Conservation (phyloP, 495 filamentous ascomycete genomes). For the Lepraria neglecta region DNA sequence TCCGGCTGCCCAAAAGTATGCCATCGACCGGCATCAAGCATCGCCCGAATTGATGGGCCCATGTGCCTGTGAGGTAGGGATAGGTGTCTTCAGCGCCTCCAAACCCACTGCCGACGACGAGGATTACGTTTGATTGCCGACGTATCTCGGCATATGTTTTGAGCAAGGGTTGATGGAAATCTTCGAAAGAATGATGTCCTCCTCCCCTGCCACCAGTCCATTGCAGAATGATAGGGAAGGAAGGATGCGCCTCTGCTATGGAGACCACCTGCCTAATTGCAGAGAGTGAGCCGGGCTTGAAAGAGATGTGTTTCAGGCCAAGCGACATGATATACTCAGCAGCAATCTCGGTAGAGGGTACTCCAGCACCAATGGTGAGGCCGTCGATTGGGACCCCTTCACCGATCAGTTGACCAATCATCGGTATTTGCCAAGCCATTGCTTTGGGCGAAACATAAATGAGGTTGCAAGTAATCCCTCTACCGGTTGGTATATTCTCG, state of each 20-base stretch:
- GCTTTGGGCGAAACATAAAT: slow-evolving; percentile 39
- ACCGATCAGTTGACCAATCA: slow-evolving; percentile 31
- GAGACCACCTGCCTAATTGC: slow-evolving; percentile 44
- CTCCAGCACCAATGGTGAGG: slow-evolving; percentile 44
- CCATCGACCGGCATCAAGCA: slow-evolving; percentile 48
- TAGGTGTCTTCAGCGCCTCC: slow-evolving; percentile 44
- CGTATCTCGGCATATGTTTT: background rate
- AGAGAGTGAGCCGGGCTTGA: slow-evolving; percentile 45
- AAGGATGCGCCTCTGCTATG: slow-evolving; percentile 42
- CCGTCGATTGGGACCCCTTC: slow-evolving; percentile 36
- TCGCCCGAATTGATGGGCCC: slow-evolving; percentile 39
- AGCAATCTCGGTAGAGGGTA: slow-evolving; percentile 44
- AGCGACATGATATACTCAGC: slow-evolving; percentile 44
- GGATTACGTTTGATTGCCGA: slow-evolving; percentile 36
- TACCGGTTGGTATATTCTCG: slow-evolving; percentile 86
- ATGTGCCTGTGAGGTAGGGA: slow-evolving; percentile 43
- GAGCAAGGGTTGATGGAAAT: slow-evolving; percentile 46
- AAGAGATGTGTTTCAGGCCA: slow-evolving; percentile 44
- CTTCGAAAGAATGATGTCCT: slow-evolving; percentile 49
- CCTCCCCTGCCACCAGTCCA: slow-evolving; percentile 50
- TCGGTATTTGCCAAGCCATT: slow-evolving; percentile 35
- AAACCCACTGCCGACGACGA: slow-evolving; percentile 48
- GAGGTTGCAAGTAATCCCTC: slow-evolving; percentile 38
- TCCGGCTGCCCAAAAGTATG: too few species aligned
- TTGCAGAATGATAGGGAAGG: slow-evolving; percentile 45